These are phyloP conservation scores for Populus hybrid DNA, from an alignment of 441 rosid species.

Conservation along the genomic window DNA sequence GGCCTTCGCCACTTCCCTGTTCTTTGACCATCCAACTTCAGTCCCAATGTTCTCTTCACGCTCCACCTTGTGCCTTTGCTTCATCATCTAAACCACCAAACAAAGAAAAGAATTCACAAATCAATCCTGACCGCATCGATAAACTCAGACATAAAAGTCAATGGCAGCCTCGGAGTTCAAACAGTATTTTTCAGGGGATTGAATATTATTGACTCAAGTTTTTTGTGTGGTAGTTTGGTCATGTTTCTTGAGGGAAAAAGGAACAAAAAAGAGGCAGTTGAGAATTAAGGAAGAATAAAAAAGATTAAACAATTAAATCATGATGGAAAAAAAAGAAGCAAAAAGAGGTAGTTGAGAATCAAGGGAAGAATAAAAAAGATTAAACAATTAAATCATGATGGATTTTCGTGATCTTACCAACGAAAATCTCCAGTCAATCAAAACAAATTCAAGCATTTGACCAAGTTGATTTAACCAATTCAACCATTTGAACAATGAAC, in stretches of 20 bases:
- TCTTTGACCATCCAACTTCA: constrained; percentile 74
- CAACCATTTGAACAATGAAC: neutral
- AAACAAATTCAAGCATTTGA: constrained; percentile 10
- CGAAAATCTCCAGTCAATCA: neutral
- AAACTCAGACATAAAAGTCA: neutral
- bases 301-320: no score
- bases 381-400: neutral
- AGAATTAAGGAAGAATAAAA: no score
- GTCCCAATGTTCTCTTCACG: constrained; percentile 60
- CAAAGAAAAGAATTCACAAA: constrained; percentile 4
- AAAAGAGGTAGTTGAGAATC: no score
- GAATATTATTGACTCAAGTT: neutral
- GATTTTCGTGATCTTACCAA: neutral
- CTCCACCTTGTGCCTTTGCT: constrained; percentile 83
- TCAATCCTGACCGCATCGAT: neutral
- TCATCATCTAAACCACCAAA: constrained; percentile 59
- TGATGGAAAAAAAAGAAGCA: no score
- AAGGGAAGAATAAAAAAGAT: no score
- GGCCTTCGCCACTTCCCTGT: constrained; percentile 56
- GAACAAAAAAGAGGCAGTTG: no score
- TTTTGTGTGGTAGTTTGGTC: neutral
- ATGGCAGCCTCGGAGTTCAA: neutral
- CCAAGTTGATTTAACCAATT: neutral
- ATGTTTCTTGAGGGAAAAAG: neutral
- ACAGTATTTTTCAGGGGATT: neutral